A percentile compares a stretch with the other conserved stretches of the same genome.
Evolutionary conservation across 192 early-diverging fungal genomes (phyloP).

Genomic region (Backusella tuberculispora): DNA sequence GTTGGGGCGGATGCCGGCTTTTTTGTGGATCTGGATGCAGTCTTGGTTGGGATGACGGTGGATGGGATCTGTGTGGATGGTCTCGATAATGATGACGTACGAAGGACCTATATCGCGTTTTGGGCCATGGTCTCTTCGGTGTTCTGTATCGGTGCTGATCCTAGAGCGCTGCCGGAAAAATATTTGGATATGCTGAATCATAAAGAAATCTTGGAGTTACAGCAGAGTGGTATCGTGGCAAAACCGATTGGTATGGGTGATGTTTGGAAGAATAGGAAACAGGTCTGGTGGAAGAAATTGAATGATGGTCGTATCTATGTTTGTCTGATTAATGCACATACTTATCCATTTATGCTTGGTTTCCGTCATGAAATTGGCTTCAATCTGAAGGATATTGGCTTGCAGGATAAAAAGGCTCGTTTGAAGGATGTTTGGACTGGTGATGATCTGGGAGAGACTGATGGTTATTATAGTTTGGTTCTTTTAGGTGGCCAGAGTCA

Average conservation of each 20-base stretch:
- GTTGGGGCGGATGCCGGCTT: slow-evolving; percentile 28
- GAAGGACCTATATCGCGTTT: slow-evolving; percentile 33
- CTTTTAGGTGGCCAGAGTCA: slow-evolving; percentile 31
- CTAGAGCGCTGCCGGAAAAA: slow-evolving; percentile 30
- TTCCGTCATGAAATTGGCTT: slow-evolving; percentile 12
- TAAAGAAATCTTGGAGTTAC: slow-evolving; percentile 31
- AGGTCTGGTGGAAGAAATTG: slow-evolving; percentile 39
- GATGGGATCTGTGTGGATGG: slow-evolving; percentile 37
- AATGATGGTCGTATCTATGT: slow-evolving; percentile 27
- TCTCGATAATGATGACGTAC: slow-evolving; percentile 33
- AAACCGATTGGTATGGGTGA: slow-evolving; percentile 25
- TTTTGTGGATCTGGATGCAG: slow-evolving; percentile 35
- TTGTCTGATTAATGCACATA: slow-evolving; percentile 32
- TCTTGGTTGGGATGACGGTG: slow-evolving; percentile 36
- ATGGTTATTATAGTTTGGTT: slow-evolving; percentile 1
- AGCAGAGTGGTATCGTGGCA: slow-evolving; percentile 36
- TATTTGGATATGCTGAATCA: slow-evolving; percentile 35
- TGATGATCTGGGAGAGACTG: slow-evolving; percentile 2
- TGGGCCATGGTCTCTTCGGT: slow-evolving; percentile 36
- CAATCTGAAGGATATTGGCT: slow-evolving; percentile 22
- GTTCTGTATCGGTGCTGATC: slow-evolving; percentile 39
- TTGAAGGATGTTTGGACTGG: slow-evolving; percentile 39
- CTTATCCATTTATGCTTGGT: slow-evolving; percentile 27
- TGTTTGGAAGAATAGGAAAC: slow-evolving; percentile 31
- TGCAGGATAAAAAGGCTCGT: slow-evolving; percentile 5